phyloP scores from a whole-genome alignment of 2,329 filamentous ascomycete species.

The Hypoxylon sp. region DNA sequence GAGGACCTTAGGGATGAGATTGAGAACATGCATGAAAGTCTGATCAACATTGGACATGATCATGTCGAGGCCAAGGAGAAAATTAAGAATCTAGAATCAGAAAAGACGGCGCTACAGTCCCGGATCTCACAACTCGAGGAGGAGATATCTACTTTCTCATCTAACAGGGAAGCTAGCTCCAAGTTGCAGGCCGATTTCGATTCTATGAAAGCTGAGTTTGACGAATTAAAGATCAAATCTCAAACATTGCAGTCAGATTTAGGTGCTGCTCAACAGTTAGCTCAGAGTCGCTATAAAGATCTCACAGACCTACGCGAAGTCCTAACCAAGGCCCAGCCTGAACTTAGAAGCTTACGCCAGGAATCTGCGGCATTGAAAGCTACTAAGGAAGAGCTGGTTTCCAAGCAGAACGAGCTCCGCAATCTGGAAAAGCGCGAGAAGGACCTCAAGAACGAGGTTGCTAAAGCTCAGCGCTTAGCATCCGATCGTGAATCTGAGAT shows the following conservation, averaged over 20 bases:
- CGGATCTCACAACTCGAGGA: conserved; percentile 78
- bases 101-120: conserved; percentile 76
- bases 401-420: conserved; percentile 73
- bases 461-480: conserved; percentile 77
- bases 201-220: conserved; percentile 67
- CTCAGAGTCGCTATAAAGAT: conserved; percentile 90
- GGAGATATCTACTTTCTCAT: conserved; percentile 68
- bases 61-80: conserved; percentile 87
- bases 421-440: conserved; percentile 86
- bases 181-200: conserved; percentile 75
- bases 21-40: conserved; percentile 83
- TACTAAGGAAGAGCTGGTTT: conserved; percentile 80
- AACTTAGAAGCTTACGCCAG: conserved; percentile 82
- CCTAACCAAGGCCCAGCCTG: conserved; percentile 87
- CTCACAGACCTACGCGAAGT: conserved; percentile 84
- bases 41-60: conserved; percentile 84
- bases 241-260: conserved; percentile 84
- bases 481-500: conserved; percentile 84
- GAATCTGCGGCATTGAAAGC: conserved; percentile 83
- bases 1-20: conserved; percentile 89
- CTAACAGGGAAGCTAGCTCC: conserved; percentile 62
- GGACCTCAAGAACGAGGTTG: conserved; percentile 82
- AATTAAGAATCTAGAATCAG: conserved; percentile 77
- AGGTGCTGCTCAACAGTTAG: conserved; percentile 86
- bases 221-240: conserved; percentile 79